phyloP scores from a whole-genome alignment of 23 red algal genomes.

The Gracilariopsis chorda region DNA sequence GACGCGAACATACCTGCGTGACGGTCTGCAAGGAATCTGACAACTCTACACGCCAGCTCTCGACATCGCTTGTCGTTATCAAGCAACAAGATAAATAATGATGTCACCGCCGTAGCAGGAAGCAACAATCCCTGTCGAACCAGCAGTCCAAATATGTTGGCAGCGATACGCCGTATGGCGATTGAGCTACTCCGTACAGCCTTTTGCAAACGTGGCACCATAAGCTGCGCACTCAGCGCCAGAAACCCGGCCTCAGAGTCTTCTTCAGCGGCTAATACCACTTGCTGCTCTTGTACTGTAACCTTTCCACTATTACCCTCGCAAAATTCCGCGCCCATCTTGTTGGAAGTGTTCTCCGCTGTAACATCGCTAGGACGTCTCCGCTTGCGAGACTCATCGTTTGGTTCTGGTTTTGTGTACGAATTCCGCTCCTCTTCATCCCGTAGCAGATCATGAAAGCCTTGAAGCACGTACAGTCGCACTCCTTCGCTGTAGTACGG shows the following conservation, averaged over 20 bases:
- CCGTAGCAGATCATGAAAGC: constrained; percentile 45
- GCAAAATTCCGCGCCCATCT: not conserved
- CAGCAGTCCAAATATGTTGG: constrained; percentile 37
- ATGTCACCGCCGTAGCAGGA: constrained; percentile 42
- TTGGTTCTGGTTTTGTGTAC: not conserved
- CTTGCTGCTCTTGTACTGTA: not conserved
- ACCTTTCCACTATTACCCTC: not conserved
- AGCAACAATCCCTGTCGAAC: constrained; percentile 54
- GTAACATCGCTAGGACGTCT: not conserved
- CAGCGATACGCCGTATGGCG: constrained; percentile 13
- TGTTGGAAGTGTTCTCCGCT: not conserved
- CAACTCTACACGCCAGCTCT: constrained; percentile 38
- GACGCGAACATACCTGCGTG: constrained; percentile 55
- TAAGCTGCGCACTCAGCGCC: constrained; percentile 48
- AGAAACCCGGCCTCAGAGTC: constrained; percentile 58
- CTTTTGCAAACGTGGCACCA: constrained; percentile 30
- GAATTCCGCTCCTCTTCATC: constrained; percentile 61
- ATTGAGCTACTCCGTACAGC: not conserved
- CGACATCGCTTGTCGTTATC: constrained; percentile 48
- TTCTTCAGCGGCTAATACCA: constrained; percentile 47
- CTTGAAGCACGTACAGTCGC: constrained; percentile 36
- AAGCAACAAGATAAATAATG: constrained; percentile 26
- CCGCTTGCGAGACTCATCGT: not conserved
- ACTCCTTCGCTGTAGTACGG: not conserved
- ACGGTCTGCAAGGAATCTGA: constrained; percentile 46